These are phyloP conservation scores for Discostella stelligeroides DNA, from an alignment of 108 stramenopile species.

Conservation along the genomic window DNA sequence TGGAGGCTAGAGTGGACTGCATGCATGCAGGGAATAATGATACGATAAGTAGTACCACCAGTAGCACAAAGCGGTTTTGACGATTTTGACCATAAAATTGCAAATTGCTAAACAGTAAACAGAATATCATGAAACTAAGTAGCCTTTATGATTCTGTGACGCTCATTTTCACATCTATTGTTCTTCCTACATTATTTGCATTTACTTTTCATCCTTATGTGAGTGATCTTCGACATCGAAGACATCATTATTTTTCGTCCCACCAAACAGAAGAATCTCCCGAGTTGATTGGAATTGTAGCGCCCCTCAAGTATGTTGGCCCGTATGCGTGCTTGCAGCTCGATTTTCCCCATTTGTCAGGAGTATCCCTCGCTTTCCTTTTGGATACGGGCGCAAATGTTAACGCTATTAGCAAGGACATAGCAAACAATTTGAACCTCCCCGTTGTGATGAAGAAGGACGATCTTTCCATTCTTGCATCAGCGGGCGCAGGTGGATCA, in stretches of 20 bases:
- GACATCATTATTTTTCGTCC: background rate
- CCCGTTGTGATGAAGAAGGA: constrained; percentile 4
- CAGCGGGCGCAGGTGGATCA: constrained; percentile 31
- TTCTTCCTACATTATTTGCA: background rate
- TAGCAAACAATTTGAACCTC: constrained; percentile 11
- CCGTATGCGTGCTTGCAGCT: constrained; percentile 24
- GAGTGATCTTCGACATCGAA: background rate
- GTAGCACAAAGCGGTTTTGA: no score
- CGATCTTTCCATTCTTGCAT: constrained; percentile 20
- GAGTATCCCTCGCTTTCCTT: constrained; percentile 18
- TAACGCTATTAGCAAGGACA: constrained; percentile 13
- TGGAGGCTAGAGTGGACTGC: no score
- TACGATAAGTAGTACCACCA: no score
- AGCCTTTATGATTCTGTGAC: no score
- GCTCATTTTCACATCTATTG: background rate
- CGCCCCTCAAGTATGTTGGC: constrained; percentile 26
- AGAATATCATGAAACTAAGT: no score
- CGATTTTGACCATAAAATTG: no score
- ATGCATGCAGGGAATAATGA: no score
- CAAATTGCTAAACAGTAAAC: no score
- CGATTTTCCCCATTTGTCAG: constrained; percentile 18
- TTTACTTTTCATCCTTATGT: background rate
- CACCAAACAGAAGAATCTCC: background rate
- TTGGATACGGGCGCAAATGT: constrained; percentile 41
- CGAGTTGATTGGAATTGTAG: constrained; percentile 24